Base-by-base conservation (phyloP, 2,329 filamentous ascomycete species). In the Botrytis fabae region DNA sequence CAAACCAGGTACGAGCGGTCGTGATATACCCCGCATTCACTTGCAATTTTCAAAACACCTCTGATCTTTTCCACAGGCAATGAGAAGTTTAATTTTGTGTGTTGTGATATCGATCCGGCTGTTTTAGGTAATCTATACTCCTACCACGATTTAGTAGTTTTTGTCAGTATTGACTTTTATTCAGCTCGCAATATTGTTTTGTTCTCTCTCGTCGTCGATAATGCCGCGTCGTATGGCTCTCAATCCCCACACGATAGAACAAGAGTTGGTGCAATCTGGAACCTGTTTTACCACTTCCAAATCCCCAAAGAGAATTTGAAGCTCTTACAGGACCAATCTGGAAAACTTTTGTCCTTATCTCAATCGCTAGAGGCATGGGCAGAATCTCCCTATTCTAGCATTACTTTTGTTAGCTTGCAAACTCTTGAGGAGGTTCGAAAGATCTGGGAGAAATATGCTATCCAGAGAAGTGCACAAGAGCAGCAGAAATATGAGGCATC, bases 1-100 rank as follows among this genome's bases (percentile, higher is more conserved):
- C 18, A 73, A 69, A 32, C 71, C 71, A 42, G 71, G 71, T 69
- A 72, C 54, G 35, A 40, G 25, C 14, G 51, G 14, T n/a, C 48
- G 2, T 32, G 51, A 28, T 57, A 25, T 16, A 57, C n/a, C 51
- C 51, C 7, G 14, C n/a, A 32, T 28, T 28, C n/a, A 16, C 28
- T 57, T 57, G n/a, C 51, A 28, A 18, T 57, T 28, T 4, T 16
- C 14, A 57, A 57, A 57, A 28, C 14, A n/a, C n/a, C 18, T 57
- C 51, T 57, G 0, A 28, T 68, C 14, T n/a, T 9, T 40, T 28
- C 12, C 20, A 25, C 38, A 68, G 64, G 64, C 22, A 28, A 22
- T 7, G 64, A 54, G n/a, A n/a, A 54, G 10, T 54, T 54, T 22
- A 54, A 14, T 35, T 40, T 68, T 20, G 20, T 32, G 35, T 68